Conservation (phyloP, 1,284 basidiomycete genomes). For the Melampsora occidentalis region DNA sequence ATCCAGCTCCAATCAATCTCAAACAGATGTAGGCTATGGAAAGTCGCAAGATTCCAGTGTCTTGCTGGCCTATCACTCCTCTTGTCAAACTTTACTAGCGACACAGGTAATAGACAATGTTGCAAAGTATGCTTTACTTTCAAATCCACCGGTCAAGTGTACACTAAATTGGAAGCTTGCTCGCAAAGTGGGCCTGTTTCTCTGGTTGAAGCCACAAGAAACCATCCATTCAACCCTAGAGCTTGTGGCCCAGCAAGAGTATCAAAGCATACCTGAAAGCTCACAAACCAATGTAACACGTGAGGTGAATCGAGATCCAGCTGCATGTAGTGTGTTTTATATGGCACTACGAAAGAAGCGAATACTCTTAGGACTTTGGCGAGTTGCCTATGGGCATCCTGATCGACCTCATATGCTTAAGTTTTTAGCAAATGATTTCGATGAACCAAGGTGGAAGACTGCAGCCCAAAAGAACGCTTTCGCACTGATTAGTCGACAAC, state of each 20-base stretch:
- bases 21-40: slow-evolving; percentile 16
- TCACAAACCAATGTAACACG: slow-evolving; percentile 41
- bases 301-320: slow-evolving; percentile 66
- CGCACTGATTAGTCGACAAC: slow-evolving; percentile 81
- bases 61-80: slow-evolving; percentile 33
- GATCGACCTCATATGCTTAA: slow-evolving; percentile 87
- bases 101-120: slow-evolving; percentile 10
- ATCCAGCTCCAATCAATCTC: neutral
- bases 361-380: slow-evolving; percentile 89
- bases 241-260: slow-evolving; percentile 85
- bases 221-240: slow-evolving; percentile 75
- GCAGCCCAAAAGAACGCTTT: slow-evolving; percentile 96
- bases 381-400: slow-evolving; percentile 87
- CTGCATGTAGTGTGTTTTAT: slow-evolving; percentile 83
- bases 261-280: slow-evolving; percentile 71
- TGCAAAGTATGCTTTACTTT: neutral
- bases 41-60: slow-evolving; percentile 9
- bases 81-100: slow-evolving; percentile 7
- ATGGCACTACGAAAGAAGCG: slow-evolving; percentile 89
- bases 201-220: slow-evolving; percentile 79
- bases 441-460: slow-evolving; percentile 77
- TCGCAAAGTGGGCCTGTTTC: slow-evolving; percentile 74
- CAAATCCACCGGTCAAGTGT: neutral
- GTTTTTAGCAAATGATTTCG: slow-evolving; percentile 89
- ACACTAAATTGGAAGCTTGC: slow-evolving; percentile 71